Evolutionary conservation across 345 rosid species (phyloP).

Genomic region (Ricinus communis): DNA sequence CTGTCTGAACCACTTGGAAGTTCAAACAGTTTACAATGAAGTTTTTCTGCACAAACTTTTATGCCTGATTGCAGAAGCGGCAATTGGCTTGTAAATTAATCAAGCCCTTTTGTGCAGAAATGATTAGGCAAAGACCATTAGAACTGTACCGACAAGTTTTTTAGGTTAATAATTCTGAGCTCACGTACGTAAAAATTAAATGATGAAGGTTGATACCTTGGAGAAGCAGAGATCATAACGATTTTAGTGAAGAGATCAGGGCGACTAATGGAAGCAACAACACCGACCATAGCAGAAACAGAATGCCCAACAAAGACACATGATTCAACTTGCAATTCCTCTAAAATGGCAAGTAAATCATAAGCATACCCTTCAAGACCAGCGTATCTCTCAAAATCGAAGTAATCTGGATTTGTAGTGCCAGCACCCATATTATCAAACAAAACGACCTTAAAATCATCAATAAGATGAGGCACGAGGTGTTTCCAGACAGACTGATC

Average conservation of each 20-base stretch:
- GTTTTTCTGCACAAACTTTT: neutral
- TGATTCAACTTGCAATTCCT: constrained; percentile 52
- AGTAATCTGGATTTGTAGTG: constrained; percentile 85
- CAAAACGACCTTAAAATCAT: constrained; percentile 58
- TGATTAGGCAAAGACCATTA: no score
- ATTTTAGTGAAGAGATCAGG: constrained; percentile 80
- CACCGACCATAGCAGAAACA: constrained; percentile 75
- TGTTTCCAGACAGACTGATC: constrained; percentile 96
- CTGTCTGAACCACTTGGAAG: neutral
- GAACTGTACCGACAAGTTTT: no score
- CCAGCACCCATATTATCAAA: constrained; percentile 95
- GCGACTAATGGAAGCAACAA: constrained; percentile 77
- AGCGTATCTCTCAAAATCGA: constrained; percentile 72
- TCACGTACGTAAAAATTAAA: no score
- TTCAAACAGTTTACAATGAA: neutral
- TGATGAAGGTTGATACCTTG: constrained; percentile 54
- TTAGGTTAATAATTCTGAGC: no score
- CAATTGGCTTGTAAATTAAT: neutral
- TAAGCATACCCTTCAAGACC: constrained; percentile 72
- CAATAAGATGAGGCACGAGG: constrained; percentile 76
- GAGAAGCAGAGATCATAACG: constrained; percentile 68
- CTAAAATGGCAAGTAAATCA: constrained; percentile 79
- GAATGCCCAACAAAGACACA: constrained; percentile 85
- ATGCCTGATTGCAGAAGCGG: neutral
- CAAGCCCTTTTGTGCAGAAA: neutral